Evolutionary conservation across 2,329 filamentous ascomycete species (phyloP), one percentile per base, ranked within the genome.

Genomic region (Colletotrichum abscissum): DNA sequence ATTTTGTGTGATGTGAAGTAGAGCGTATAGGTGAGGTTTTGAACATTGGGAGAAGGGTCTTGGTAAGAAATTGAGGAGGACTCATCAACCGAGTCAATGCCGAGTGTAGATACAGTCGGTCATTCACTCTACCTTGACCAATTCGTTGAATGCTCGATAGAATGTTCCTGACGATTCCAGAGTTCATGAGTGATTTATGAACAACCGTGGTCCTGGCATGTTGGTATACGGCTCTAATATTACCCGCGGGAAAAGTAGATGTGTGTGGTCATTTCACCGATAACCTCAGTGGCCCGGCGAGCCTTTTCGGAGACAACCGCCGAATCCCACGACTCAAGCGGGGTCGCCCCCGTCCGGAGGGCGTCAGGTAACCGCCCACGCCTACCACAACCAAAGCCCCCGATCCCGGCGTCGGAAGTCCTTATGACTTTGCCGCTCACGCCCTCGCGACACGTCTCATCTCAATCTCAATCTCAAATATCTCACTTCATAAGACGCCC

Each of bases 361-460:
- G 66, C 66, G 66, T 38, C 58, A 68, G 63, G 9, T 22, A 38
- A 63, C 22, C 14, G 19, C 26, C n/a, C 35, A 14, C 19, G 56
- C 26, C n/a, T 26, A 14, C 19, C 52, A n/a, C 26, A 26, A 58
- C 67, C 67, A 52, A 64, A 49, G 49, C n/a, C 67, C 67, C 52
- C 52, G 59, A 63, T 69, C 49, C 42, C 56, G 33, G 54, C 42
- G 24, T n/a, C 22, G 14, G 30, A 22, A 64, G 62, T 8, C 7
- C 42, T n/a, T 19, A 28, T 35, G n/a, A 22, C 49, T 38, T 38
- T 70, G 59, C 66, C 69, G 69, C 69, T 74, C 33, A 42, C 38
- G 33, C 22, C 59, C n/a, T 30, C 28, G 5, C 26, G 22, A 14
- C 72, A 76, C 73, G 67, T 72, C 74, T 74, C 76, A 79, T 75